phyloP scores from a whole-genome alignment of 2,329 filamentous ascomycete species.

The Colletotrichum euphorbiae region DNA sequence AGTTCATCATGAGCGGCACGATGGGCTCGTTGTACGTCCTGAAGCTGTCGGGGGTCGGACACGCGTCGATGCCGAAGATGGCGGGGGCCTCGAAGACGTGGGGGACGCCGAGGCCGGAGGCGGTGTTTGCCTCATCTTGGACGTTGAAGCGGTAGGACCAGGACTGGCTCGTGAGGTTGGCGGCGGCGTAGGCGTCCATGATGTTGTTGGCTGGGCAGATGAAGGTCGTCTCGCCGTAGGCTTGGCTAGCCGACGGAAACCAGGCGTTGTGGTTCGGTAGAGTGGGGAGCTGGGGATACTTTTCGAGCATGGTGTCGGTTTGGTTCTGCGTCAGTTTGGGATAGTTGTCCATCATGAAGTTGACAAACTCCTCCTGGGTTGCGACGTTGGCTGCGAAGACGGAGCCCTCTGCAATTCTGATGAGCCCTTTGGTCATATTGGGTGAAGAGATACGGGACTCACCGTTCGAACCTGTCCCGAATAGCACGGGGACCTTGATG shows the following conservation, averaged over 20 bases:
- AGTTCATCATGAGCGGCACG: conserved; percentile 60
- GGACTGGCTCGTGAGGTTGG: conserved; percentile 38
- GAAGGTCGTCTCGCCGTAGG: conserved; percentile 60
- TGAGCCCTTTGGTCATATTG: conserved; percentile 14
- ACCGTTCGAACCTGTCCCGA: conserved; percentile 59
- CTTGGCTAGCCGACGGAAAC: conserved; percentile 56
- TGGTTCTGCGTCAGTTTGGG: conserved; percentile 54
- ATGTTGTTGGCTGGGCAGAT: conserved; percentile 56
- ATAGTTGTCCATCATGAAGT: conserved; percentile 61
- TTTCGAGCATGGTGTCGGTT: conserved; percentile 49
- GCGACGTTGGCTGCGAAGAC: conserved; percentile 55
- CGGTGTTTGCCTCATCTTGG: conserved; percentile 50
- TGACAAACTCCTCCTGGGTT: conserved; percentile 48
- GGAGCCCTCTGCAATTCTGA: conserved; percentile 55
- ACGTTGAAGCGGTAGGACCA: conserved; percentile 66
- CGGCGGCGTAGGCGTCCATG: conserved; percentile 48
- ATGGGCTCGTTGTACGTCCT: conserved; percentile 57
- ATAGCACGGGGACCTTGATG: conserved; percentile 57
- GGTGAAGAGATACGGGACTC: conserved; percentile 32
- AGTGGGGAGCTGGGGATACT: conserved; percentile 53
- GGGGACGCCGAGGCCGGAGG: conserved; percentile 58
- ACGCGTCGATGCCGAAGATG: conserved; percentile 59
- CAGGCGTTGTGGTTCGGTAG: conserved; percentile 55
- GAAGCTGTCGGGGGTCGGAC: conserved; percentile 52
- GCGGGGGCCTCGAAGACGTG: conserved; percentile 62